These are phyloP conservation scores for Trichophyton mentagrophytes DNA, from an alignment of 2,329 filamentous ascomycete genomes.

Conservation along the genomic window DNA sequence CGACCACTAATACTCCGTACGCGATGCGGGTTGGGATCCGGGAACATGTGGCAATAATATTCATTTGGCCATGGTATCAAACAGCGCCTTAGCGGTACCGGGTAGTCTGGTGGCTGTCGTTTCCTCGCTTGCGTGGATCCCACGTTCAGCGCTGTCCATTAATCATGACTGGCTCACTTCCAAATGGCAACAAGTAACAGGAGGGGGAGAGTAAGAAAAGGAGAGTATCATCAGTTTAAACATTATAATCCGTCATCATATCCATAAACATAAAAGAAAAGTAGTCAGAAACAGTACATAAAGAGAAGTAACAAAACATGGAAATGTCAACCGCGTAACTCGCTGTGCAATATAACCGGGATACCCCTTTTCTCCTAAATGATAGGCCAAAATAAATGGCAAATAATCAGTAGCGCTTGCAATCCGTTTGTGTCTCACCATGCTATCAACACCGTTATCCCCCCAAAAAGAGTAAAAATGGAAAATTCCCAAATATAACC, in stretches of 20 bases:
- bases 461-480: neutral
- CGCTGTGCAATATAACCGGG: neutral
- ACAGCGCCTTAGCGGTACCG: neutral
- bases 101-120: neutral
- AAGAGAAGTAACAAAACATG: neutral
- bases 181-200: neutral
- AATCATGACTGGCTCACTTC: neutral
- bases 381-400: neutral
- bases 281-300: neutral
- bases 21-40: neutral
- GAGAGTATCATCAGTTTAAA: neutral
- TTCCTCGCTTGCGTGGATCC: neutral
- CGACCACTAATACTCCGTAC: neutral
- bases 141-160: neutral
- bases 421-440: neutral
- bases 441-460: neutral
- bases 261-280: neutral
- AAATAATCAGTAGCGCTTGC: neutral
- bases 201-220: neutral
- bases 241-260: constrained; percentile 2
- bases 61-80: neutral
- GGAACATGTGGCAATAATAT: neutral
- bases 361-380: neutral
- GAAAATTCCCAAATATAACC: neutral
- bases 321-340: neutral